phyloP scores from a whole-genome alignment of 192 early-diverging fungal species.

The Dispira parvispora region DNA sequence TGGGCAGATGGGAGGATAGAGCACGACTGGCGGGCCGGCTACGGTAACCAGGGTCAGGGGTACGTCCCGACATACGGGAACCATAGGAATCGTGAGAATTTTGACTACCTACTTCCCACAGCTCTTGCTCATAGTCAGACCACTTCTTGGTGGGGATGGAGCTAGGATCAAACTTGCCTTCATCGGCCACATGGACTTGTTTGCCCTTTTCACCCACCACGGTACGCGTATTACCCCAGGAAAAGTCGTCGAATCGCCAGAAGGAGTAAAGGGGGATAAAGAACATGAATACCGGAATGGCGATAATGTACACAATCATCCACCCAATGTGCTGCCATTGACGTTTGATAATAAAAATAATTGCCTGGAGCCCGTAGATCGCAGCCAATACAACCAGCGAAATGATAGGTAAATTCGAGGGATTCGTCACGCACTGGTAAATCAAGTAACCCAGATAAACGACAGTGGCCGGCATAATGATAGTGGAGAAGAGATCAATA shows the following conservation, averaged over 20 bases:
- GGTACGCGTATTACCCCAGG: constrained; percentile 95
- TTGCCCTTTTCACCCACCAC: constrained; percentile 77
- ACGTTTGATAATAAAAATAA: constrained; percentile 73
- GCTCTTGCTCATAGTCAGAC: constrained; percentile 61
- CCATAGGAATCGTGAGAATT: constrained; percentile 32
- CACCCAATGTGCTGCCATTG: constrained; percentile 88
- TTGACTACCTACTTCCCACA: constrained; percentile 42
- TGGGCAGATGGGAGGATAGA: neutral
- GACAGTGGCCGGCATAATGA: constrained; percentile 84
- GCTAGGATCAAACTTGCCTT: constrained; percentile 60
- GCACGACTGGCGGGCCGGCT: constrained; percentile 15
- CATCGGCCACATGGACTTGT: constrained; percentile 39
- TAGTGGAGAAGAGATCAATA: constrained; percentile 81
- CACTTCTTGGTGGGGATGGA: constrained; percentile 62
- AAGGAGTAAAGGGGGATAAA: constrained; percentile 79
- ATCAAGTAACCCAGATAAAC: constrained; percentile 77
- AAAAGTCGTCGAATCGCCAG: constrained; percentile 99
- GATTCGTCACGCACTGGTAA: constrained; percentile 37
- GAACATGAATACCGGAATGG: constrained; percentile 78
- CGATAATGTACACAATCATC: constrained; percentile 92
- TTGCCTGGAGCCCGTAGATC: constrained; percentile 77
- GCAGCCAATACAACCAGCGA: constrained; percentile 72
- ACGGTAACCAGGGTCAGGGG: constrained; percentile 20
- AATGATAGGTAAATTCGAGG: constrained; percentile 50
- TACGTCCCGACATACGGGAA: constrained; percentile 23